Evolutionary conservation across 2,329 filamentous ascomycete genomes (phyloP), one percentile per base, ranked within the genome.

Genomic region (Paecilomyces niveus): DNA sequence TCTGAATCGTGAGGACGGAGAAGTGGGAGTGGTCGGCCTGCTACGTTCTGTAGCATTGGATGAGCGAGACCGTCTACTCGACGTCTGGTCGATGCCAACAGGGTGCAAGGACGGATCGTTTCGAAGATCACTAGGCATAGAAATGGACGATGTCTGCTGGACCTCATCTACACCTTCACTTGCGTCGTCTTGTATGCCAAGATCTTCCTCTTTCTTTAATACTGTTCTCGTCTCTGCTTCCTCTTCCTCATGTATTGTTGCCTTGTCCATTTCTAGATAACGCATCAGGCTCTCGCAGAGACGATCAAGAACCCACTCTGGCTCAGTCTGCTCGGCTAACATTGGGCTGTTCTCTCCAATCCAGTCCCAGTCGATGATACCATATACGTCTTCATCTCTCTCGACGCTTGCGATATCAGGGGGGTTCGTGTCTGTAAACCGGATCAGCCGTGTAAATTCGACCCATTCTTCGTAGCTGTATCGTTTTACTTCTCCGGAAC

Each of bases 391-490:
- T 58, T 84, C 82, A 7, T 81, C 77, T 1, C 72, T 63, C 31
- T 72, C 64, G 2, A 74, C 67, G 50, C 71, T 69, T 2, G 69
- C 65, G 2, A 72, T 64, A 11, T 65, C 67, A 29, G 24, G 21
- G n/a, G 24, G 15, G 33, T 51, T 63, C 7, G 68, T 74, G 56
- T 67, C 70, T 39, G 73, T 82, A 63, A 86, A 86, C 1, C 82
- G 78, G 39, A 96, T 89, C 32, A 96, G 80, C 22, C 84, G 83
- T 7, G 92, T 86, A 65, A 90, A 94, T 77, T 90, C 89, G 0
- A 89, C 88, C 92, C 92, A 96, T 69, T 96, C 88, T 64, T 92
- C 85, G 62, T 92, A 97, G 0, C 78, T 80, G 70, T 96, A 97
- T 57, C 81, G 82, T 57, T 85, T 86, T 0, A 81, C 79, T 1